A percentile compares a stretch with the other conserved stretches of the same genome.
Conservation (phyloP, 2,329 filamentous ascomycete genomes). For the Paraconiothyrium sp. region DNA sequence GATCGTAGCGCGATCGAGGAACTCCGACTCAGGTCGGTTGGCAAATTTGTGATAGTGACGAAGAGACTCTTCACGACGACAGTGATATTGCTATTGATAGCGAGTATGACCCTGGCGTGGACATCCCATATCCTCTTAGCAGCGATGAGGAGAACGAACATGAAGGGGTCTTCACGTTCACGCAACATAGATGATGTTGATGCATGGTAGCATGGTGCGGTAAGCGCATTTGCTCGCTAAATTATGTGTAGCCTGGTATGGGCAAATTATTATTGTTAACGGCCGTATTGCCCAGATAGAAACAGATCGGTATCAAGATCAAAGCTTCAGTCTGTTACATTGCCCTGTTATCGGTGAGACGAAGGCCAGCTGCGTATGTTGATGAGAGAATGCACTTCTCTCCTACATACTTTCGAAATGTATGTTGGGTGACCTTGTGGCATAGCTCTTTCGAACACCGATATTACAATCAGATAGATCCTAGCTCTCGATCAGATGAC, state of each 20-base stretch:
- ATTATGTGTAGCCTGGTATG: background rate
- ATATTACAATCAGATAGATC: too few species aligned
- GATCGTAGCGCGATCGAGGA: conserved; percentile 9
- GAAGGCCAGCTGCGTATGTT: too few species aligned
- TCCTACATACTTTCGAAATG: too few species aligned
- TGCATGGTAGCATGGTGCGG: background rate
- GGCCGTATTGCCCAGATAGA: background rate
- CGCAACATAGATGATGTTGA: background rate
- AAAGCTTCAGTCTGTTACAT: background rate
- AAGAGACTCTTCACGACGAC: background rate
- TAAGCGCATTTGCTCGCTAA: background rate
- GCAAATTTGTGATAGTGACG: background rate
- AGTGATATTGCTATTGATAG: background rate
- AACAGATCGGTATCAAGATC: background rate
- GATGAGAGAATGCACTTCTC: too few species aligned
- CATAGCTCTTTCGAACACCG: too few species aligned
- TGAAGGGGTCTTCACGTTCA: background rate
- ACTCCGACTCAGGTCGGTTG: background rate
- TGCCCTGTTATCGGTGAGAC: too few species aligned
- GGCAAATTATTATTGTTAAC: background rate
- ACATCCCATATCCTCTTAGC: background rate
- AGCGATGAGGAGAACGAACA: background rate
- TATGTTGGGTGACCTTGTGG: too few species aligned
- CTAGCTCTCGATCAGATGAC: too few species aligned
- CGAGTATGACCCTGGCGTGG: background rate